A percentile compares a stretch with the other conserved stretches of the same genome.
These are phyloP conservation scores for Aeminium ludgeri DNA, from an alignment of 495 filamentous ascomycete genomes.

Conservation along the genomic window DNA sequence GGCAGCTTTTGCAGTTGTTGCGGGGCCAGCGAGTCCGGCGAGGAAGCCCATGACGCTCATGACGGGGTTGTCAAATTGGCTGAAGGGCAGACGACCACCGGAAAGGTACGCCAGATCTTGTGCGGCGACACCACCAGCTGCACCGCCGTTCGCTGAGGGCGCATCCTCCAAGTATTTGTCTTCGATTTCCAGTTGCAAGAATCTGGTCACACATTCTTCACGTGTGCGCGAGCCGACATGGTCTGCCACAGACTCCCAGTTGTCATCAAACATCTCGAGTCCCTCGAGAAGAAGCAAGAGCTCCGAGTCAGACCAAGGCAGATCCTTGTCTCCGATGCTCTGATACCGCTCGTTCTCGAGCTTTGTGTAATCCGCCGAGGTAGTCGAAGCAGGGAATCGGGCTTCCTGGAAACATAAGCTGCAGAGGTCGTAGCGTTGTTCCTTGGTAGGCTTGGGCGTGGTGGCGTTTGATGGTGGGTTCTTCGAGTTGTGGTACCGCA, in stretches of 20 bases:
- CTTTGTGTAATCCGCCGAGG: slow-evolving; percentile 59
- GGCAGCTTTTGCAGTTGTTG: slow-evolving; percentile 74
- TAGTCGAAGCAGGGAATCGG: slow-evolving; percentile 57
- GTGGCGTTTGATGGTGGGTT: slow-evolving; percentile 17
- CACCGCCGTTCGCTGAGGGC: slow-evolving; percentile 27
- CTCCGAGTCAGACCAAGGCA: slow-evolving; percentile 82
- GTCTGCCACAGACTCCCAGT: slow-evolving; percentile 84
- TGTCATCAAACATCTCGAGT: slow-evolving; percentile 68
- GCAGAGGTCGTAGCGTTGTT: slow-evolving; percentile 64
- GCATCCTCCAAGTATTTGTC: slow-evolving; percentile 32
- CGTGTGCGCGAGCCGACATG: slow-evolving; percentile 82
- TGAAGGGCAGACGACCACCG: slow-evolving; percentile 65
- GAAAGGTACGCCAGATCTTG: slow-evolving; percentile 44
- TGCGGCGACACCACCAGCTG: slow-evolving; percentile 29
- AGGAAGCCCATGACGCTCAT: slow-evolving; percentile 90
- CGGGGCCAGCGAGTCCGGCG: slow-evolving; percentile 70
- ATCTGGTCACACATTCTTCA: slow-evolving; percentile 92
- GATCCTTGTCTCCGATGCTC: slow-evolving; percentile 56
- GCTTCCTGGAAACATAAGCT: slow-evolving; percentile 75
- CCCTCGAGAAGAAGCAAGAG: slow-evolving; percentile 71
- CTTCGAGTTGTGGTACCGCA: slow-evolving; percentile 76
- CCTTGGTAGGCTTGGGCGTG: slow-evolving; percentile 36
- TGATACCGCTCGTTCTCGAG: slow-evolving; percentile 72
- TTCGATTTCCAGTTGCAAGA: slow-evolving; percentile 47
- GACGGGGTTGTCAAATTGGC: slow-evolving; percentile 80